Base-by-base conservation (phyloP, 495 filamentous ascomycete genomes). In the Hypomontagnella monticulosa region DNA sequence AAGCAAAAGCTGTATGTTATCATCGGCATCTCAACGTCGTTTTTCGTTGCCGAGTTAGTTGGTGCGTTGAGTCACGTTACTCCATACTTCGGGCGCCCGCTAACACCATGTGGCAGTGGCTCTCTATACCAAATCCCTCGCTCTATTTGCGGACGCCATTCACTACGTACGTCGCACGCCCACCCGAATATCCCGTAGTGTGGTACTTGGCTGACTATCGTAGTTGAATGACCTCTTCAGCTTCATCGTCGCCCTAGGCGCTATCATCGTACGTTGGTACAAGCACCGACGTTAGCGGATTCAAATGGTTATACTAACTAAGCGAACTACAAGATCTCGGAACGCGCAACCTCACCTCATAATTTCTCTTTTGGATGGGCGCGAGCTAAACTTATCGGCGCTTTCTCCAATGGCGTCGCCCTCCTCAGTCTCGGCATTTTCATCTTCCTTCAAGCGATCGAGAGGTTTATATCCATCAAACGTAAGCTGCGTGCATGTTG, bases 341-440 rank as follows among this genome's bases (percentile, higher is more conserved):
- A 82, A 52, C 67, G 67, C 5, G 69, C 62, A 49, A 62, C 74
- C 6, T 76, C 76, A 8, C 81, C 78, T 11, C 69, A 75, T 52
- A 75, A 74, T 38, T 71, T 80, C 19, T 79, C 78, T 1, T 77
- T 72, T 54, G 78, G 93, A 78, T 98, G 94, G 94, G 93, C 96
- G 83, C 90, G 94, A 23, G 93, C 94, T 3, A 89, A 93, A 73
- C 89, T 94, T 0, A 84, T 98, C 1, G 94, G 94, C 68, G 93
- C 94, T n/a, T 84, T 98, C 60, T 88, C 96, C 71, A 98, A 98
- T 71, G 94, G 94, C 27, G 91, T 96, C n/a, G 97, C 97, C 74
- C 84, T 98, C 53, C 85, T 97, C 50, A 93, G 93, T 0, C 81
- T 98, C 5, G 96, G 93, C 60, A 71, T 97, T 57, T 93, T 93